Conservation (phyloP, 1,139 yeast species). For the Geotrichum aggregatum region DNA sequence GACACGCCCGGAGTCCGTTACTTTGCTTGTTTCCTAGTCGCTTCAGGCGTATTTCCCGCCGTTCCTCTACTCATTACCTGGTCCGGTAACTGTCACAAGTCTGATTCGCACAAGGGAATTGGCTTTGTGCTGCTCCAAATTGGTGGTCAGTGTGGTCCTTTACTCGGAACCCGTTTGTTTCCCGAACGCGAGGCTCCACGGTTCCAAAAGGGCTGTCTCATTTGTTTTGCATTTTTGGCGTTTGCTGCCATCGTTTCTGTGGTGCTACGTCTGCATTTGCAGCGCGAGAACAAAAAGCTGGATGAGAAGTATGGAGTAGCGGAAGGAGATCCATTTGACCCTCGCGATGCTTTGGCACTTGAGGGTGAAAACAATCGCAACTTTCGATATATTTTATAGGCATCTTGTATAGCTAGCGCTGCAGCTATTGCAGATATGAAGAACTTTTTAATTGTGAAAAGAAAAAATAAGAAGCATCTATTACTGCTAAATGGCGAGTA, state of each 20-base stretch:
- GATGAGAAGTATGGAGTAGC: conserved; percentile 22
- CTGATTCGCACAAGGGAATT: conserved; percentile 25
- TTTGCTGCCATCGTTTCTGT: conserved; percentile 19
- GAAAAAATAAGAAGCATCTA: not conserved
- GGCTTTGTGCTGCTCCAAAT: conserved; percentile 27
- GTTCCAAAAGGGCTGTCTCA: conserved; percentile 26
- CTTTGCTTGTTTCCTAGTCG: conserved; percentile 26
- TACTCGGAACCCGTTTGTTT: conserved; percentile 28
- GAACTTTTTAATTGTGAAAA: not conserved
- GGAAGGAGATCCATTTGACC: conserved; percentile 9
- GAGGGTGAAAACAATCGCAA: conserved; percentile 9
- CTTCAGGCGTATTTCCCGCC: conserved; percentile 27
- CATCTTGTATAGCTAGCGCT: not conserved
- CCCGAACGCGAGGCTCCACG: conserved; percentile 28
- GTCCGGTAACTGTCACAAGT: conserved; percentile 28
- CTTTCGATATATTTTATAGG: conserved; percentile 9
- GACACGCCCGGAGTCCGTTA: conserved; percentile 25
- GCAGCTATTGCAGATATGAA: no score
- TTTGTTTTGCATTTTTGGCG: conserved; percentile 19
- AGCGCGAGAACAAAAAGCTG: conserved; percentile 17
- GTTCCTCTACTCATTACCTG: conserved; percentile 27
- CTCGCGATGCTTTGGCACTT: conserved; percentile 10
- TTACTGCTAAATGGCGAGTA: not conserved
- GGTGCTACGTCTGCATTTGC: conserved; percentile 18
- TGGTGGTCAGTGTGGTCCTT: conserved; percentile 31